A percentile compares a stretch with the other conserved stretches of the same genome.
These are phyloP conservation scores for Breviolum minutum DNA, from an alignment of 73 alveolate species.

Conservation along the genomic window DNA sequence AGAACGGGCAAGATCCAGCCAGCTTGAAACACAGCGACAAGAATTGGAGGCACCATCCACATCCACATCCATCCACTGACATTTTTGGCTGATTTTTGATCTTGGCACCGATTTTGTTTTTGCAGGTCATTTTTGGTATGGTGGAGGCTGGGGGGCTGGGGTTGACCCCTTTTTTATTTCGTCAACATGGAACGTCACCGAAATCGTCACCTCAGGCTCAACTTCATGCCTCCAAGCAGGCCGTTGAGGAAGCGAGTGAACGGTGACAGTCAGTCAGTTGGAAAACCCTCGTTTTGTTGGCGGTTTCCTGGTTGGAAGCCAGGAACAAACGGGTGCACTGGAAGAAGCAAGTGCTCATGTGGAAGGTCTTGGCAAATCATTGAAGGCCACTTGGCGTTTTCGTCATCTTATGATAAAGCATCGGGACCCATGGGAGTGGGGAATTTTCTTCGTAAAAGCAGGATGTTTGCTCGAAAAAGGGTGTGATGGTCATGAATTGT, in stretches of 20 bases:
- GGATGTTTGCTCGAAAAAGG: no score
- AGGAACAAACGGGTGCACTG: constrained; percentile 9
- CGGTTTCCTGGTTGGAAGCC: neutral
- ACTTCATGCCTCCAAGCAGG: neutral
- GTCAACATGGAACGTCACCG: neutral
- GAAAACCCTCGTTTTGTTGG: neutral
- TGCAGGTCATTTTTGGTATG: no score
- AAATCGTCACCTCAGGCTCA: neutral
- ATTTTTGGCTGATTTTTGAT: neutral
- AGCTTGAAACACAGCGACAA: neutral
- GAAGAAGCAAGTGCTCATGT: neutral
- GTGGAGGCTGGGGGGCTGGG: no score
- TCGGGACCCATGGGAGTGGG: no score
- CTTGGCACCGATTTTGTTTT: no score
- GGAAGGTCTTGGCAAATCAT: neutral
- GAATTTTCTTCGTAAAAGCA: no score
- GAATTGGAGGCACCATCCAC: neutral
- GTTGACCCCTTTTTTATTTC: neutral
- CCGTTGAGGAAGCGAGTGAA: neutral
- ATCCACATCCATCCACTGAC: neutral
- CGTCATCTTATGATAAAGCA: no score
- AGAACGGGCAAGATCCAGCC: neutral
- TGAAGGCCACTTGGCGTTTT: no score
- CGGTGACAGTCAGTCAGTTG: no score
- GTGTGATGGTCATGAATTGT: no score